Percentiles rank a stretch among this genome's conserved stretches.
phyloP scores from a whole-genome alignment of 2,329 filamentous ascomycete species.

The Didymella exigua region DNA sequence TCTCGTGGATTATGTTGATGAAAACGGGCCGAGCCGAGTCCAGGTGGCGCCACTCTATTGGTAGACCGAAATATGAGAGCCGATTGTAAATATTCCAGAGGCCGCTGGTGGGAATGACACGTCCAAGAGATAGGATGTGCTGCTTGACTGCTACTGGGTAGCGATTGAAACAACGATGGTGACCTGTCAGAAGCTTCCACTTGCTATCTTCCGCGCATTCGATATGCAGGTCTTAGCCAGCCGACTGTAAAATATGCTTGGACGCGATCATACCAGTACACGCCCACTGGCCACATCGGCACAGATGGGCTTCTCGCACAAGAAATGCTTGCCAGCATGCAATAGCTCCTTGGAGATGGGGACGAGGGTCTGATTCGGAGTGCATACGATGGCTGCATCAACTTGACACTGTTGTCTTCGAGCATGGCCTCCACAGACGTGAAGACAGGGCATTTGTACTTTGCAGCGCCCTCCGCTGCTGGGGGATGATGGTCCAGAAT shows the following conservation, averaged over 20 bases:
- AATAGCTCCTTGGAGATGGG: background rate
- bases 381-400: conserved; percentile 4
- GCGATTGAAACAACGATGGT: conserved; percentile 2
- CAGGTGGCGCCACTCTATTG: background rate
- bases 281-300: background rate
- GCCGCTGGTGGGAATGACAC: background rate
- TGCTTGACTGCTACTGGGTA: background rate
- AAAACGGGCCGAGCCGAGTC: background rate
- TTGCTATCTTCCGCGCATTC: background rate
- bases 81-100: conserved; percentile 1
- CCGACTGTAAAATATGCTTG: background rate
- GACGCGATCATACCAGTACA: background rate
- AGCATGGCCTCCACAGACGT: background rate
- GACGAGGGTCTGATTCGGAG: background rate
- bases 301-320: conserved; percentile 4
- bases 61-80: background rate
- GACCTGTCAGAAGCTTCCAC: background rate
- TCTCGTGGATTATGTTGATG: conserved; percentile 1
- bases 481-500: background rate
- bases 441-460: background rate
- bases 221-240: background rate
- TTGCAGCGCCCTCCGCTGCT: background rate
- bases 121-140: background rate
- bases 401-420: background rate
- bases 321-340: background rate